phyloP scores from a whole-genome alignment of 2,329 filamentous ascomycete genomes.

The Sclerotiophoma versabilis region DNA sequence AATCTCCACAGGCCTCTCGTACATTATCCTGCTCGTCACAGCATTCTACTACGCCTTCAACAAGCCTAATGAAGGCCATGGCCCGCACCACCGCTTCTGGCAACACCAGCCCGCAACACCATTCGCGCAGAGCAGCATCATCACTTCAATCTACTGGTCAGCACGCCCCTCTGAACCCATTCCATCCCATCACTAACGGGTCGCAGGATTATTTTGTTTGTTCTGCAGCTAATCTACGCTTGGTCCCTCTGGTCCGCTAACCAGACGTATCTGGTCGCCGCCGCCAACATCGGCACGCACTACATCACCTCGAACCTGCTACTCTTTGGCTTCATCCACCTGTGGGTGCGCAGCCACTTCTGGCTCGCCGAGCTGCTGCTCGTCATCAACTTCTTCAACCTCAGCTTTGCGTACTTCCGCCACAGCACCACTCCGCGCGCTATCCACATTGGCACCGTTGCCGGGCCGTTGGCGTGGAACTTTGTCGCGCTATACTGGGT shows the following conservation, averaged over 20 bases:
- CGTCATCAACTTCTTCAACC: slow-evolving; percentile 82
- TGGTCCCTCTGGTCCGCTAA: slow-evolving; percentile 76
- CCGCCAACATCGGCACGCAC: slow-evolving; percentile 80
- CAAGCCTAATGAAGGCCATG: slow-evolving; percentile 66
- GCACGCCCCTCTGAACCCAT: background rate
- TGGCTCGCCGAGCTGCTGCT: slow-evolving; percentile 78
- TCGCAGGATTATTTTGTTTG: slow-evolving; percentile 72
- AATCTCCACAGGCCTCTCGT: slow-evolving; percentile 74
- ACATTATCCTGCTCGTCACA: slow-evolving; percentile 74
- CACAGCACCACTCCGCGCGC: slow-evolving; percentile 74
- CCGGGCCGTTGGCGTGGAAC: slow-evolving; percentile 83
- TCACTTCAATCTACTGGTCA: slow-evolving; percentile 79
- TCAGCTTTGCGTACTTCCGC: slow-evolving; percentile 80
- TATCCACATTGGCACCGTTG: slow-evolving; percentile 78
- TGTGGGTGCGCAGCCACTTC: slow-evolving; percentile 81
- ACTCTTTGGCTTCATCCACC: slow-evolving; percentile 80
- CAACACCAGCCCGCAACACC: slow-evolving; percentile 75
- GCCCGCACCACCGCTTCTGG: slow-evolving; percentile 71
- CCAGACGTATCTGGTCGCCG: slow-evolving; percentile 67
- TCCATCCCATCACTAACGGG: background rate
- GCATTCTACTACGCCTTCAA: slow-evolving; percentile 77
- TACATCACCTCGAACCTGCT: slow-evolving; percentile 88
- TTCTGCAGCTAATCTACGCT: slow-evolving; percentile 78
- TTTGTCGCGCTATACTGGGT: slow-evolving; percentile 90
- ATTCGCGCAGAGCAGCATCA: slow-evolving; percentile 74